These are phyloP conservation scores for Glebionis coronaria DNA, from an alignment of 129 eudicot species.

Conservation along the genomic window DNA sequence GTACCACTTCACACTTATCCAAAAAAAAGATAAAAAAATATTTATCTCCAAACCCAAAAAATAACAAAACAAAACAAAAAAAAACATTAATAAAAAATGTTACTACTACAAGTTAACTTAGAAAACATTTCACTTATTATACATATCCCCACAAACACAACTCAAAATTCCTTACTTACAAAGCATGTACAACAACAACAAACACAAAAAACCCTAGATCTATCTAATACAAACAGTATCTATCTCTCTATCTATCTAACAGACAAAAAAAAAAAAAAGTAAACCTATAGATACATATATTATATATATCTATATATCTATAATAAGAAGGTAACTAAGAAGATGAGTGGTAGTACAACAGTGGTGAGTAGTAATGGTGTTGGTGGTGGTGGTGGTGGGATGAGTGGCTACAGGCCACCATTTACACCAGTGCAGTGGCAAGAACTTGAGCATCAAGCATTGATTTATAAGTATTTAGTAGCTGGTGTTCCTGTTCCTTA, in stretches of 20 bases:
- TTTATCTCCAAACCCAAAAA: no score
- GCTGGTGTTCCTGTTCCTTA: conserved; percentile 75
- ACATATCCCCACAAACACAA: conserved; percentile 31
- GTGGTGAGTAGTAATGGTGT: conserved; percentile 37
- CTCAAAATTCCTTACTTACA: conserved; percentile 32
- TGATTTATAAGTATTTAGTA: conserved; percentile 63
- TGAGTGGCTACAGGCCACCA: conserved; percentile 41
- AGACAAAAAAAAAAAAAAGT: no score
- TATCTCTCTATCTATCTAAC: no score
- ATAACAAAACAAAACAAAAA: no score
- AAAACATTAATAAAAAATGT: no score
- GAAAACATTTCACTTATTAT: conserved; percentile 13
- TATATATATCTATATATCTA: conserved; percentile 3
- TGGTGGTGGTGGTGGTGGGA: conserved; percentile 37
- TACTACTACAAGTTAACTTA: no score
- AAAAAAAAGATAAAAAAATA: no score
- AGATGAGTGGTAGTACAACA: conserved; percentile 44
- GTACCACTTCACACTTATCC: no score
- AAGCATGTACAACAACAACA: conserved; percentile 36
- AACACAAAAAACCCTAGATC: conserved; percentile 76
- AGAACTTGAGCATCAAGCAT: conserved; percentile 81
- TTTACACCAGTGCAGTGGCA: conserved; percentile 76
- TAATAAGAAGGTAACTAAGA: neutral
- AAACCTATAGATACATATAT: neutral
- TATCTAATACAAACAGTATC: conserved; percentile 39